A percentile compares a stretch with the other conserved stretches of the same genome.
Evolutionary conservation across 1,284 basidiomycete genomes (phyloP).

Genomic region (Pisolithus thermaeus): DNA sequence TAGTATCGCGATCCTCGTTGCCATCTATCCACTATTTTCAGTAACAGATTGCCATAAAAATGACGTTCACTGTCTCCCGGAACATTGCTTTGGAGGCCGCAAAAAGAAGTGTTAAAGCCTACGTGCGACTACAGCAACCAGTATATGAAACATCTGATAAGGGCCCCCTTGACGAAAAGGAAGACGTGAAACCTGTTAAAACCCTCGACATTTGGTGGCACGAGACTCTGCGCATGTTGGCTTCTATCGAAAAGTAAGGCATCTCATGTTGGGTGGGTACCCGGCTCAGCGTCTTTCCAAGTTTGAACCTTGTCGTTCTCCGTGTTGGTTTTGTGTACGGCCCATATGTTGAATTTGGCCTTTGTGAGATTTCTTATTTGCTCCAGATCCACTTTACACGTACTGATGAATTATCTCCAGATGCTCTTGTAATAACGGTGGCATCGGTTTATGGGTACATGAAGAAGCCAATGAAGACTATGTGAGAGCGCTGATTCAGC

Average conservation of each 20-base stretch:
- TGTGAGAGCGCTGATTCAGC: constrained; percentile 40
- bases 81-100: constrained; percentile 65
- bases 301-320: constrained; percentile 77
- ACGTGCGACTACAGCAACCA: constrained; percentile 75
- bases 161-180: constrained; percentile 63
- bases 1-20: constrained; percentile 8
- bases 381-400: constrained; percentile 6
- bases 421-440: constrained; percentile 63
- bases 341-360: constrained; percentile 66
- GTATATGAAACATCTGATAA: constrained; percentile 78
- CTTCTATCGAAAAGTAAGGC: constrained; percentile 63
- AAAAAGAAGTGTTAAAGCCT: constrained; percentile 64
- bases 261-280: not conserved
- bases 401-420: constrained; percentile 11
- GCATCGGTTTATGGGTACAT: constrained; percentile 84
- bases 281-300: constrained; percentile 24
- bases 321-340: constrained; percentile 70
- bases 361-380: constrained; percentile 37
- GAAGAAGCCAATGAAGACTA: constrained; percentile 82
- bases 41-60: constrained; percentile 66
- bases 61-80: constrained; percentile 70
- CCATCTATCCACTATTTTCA: constrained; percentile 4
- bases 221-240: constrained; percentile 73
- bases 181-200: constrained; percentile 69
- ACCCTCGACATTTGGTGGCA: constrained; percentile 86